These are phyloP conservation scores for Talaromyces sp. DNA, from an alignment of 2,329 filamentous ascomycete species.

Conservation along the genomic window DNA sequence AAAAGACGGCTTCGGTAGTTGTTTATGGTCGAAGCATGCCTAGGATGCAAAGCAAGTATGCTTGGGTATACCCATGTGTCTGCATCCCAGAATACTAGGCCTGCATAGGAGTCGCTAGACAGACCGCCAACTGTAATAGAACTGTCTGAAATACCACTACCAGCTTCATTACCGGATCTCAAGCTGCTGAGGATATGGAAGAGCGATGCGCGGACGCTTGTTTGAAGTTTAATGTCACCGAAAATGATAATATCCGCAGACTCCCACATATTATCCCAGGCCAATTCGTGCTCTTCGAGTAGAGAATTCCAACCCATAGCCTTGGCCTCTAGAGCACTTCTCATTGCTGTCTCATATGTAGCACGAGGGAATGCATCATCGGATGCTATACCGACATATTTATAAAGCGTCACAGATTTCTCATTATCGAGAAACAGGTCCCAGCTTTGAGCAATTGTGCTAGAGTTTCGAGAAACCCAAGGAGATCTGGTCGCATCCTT, in stretches of 20 bases:
- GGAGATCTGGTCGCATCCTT: slow-evolving; percentile 5
- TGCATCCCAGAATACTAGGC: slow-evolving; percentile 56
- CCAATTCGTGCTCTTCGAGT: slow-evolving; percentile 50
- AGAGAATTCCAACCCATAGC: slow-evolving; percentile 37
- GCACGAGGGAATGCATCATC: slow-evolving; percentile 54
- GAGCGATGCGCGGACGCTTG: slow-evolving; percentile 9
- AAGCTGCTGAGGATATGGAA: slow-evolving; percentile 34
- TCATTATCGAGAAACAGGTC: slow-evolving; percentile 7
- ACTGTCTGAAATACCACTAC: slow-evolving; percentile 43
- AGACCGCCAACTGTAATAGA: slow-evolving; percentile 59
- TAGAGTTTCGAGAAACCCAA: slow-evolving; percentile 12
- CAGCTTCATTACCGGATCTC: slow-evolving; percentile 46
- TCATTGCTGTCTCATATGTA: slow-evolving; percentile 20
- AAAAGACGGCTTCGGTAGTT: slow-evolving; percentile 54
- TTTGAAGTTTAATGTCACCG: slow-evolving; percentile 14
- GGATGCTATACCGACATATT: slow-evolving; percentile 62
- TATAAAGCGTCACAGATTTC: slow-evolving; percentile 51
- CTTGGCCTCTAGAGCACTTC: slow-evolving; percentile 35
- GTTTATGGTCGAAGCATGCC: slow-evolving; percentile 54
- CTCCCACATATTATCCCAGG: slow-evolving; percentile 47
- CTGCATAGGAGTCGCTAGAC: slow-evolving; percentile 59
- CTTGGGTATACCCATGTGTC: slow-evolving; percentile 61
- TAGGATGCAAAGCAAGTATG: slow-evolving; percentile 55
- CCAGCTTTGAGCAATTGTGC: slow-evolving; percentile 17
- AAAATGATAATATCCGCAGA: slow-evolving; percentile 50